phyloP scores from a whole-genome alignment of 2,329 filamentous ascomycete species.

The Diaporthe destruens region DNA sequence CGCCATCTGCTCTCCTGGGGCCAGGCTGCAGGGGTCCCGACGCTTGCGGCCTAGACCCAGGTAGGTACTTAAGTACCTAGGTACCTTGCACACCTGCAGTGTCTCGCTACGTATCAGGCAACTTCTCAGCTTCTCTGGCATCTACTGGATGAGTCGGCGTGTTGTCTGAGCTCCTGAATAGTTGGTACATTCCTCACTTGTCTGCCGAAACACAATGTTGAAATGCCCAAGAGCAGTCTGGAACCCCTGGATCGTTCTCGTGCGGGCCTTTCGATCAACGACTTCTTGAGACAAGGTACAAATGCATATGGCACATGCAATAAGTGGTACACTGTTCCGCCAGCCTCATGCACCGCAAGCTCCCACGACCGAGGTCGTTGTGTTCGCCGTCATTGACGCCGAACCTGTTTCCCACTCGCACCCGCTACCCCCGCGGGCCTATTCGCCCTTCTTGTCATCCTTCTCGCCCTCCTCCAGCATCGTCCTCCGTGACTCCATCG shows the following conservation, averaged over 20 bases:
- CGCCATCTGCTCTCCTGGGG: neutral
- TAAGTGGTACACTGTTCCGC: neutral
- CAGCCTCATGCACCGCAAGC: neutral
- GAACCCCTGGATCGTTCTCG: neutral
- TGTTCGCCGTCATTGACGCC: neutral
- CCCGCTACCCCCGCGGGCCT: conserved; percentile 3
- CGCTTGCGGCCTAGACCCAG: neutral
- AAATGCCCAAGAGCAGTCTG: neutral
- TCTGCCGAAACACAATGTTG: neutral
- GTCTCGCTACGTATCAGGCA: too few species aligned
- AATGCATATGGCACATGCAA: neutral
- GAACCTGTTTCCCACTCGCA: neutral
- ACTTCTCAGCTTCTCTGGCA: too few species aligned
- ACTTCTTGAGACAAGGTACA: neutral
- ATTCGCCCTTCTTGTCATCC: conserved; percentile 47
- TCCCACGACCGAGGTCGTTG: neutral
- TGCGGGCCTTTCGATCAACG: neutral
- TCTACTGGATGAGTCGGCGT: too few species aligned
- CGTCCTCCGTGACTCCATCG: conserved; percentile 83
- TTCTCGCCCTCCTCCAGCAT: conserved; percentile 73
- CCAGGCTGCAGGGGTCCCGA: conserved; percentile 1
- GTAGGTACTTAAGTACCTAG: too few species aligned
- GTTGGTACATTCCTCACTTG: neutral
- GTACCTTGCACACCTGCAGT: neutral
- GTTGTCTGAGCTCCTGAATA: too few species aligned